Conservation (phyloP, 176 grass and related monocot species). For the Alloteropsis semialata region DNA sequence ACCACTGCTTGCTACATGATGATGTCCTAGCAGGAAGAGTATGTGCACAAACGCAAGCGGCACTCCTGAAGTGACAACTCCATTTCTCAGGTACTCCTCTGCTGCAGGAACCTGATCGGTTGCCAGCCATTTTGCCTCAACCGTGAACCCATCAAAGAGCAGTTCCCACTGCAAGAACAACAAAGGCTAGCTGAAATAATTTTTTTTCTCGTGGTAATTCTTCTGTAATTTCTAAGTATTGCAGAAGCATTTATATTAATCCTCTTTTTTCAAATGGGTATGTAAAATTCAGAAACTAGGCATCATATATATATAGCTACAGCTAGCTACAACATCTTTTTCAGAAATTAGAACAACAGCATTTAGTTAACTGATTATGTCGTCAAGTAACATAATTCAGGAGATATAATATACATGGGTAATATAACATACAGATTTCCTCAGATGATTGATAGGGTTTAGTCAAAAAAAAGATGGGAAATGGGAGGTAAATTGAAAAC, state of each 20-base stretch:
- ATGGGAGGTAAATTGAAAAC: too few species aligned
- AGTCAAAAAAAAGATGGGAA: too few species aligned
- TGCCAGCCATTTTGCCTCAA: constrained; percentile 51
- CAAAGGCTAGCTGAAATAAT: background rate
- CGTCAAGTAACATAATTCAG: background rate
- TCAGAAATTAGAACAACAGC: too few species aligned
- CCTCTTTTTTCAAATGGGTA: background rate
- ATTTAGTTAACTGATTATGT: background rate
- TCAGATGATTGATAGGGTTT: constrained; percentile 36
- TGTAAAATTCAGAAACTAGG: background rate
- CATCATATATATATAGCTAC: background rate
- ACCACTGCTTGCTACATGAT: background rate
- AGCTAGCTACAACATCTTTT: background rate
- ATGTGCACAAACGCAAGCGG: constrained; percentile 6
- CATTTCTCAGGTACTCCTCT: constrained; percentile 51
- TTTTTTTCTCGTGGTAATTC: background rate
- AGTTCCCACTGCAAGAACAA: constrained; percentile 34
- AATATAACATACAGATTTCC: constrained; percentile 27
- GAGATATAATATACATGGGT: background rate
- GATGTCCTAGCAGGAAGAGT: constrained; percentile 45
- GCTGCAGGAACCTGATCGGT: constrained; percentile 2
- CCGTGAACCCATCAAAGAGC: constrained; percentile 55
- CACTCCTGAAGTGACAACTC: constrained; percentile 29
- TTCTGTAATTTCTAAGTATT: background rate
- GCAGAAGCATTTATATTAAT: background rate